A percentile compares a stretch with the other conserved stretches of the same genome.
Conservation (phyloP, 768 basidiomycete genomes). For the Austroboletus festivus region DNA sequence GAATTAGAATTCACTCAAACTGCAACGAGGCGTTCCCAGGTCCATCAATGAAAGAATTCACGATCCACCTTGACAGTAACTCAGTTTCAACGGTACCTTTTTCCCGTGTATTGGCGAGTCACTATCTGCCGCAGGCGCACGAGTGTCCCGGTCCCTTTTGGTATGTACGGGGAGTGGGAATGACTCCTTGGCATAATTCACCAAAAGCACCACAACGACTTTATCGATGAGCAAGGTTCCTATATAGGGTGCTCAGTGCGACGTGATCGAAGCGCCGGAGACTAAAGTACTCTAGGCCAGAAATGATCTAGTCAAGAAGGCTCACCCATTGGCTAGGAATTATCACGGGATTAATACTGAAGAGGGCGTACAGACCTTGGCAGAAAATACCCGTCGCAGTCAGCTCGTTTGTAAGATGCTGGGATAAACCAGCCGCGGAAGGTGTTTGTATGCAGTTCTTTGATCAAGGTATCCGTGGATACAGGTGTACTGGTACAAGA, state of each 20-base stretch:
- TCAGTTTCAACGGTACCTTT: constrained; percentile 7
- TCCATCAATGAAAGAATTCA: constrained; percentile 1
- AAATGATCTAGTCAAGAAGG: constrained; percentile 7
- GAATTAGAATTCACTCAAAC: neutral
- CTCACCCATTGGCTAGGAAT: constrained; percentile 8
- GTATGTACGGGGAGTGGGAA: neutral
- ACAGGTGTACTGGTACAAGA: constrained; percentile 31
- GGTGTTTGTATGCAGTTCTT: constrained; percentile 16
- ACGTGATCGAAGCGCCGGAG: constrained; percentile 9
- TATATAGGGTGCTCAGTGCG: constrained; percentile 4
- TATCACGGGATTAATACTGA: constrained; percentile 3
- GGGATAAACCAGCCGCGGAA: constrained; percentile 7
- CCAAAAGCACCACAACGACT: constrained; percentile 10
- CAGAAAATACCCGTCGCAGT: constrained; percentile 1
- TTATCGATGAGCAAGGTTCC: constrained; percentile 19
- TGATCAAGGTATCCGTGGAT: constrained; percentile 32
- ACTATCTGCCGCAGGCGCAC: constrained; percentile 1
- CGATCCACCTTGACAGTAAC: constrained; percentile 3
- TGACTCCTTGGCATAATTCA: constrained; percentile 1
- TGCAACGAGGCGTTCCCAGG: constrained; percentile 18
- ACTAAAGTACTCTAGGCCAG: constrained; percentile 2
- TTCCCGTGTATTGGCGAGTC: constrained; percentile 1
- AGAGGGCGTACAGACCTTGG: constrained; percentile 17
- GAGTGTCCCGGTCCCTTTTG: neutral
- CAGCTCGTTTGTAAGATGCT: constrained; percentile 4